Base-by-base conservation (phyloP, 2,329 filamentous ascomycete genomes). In the Mycocentrospora acerina region DNA sequence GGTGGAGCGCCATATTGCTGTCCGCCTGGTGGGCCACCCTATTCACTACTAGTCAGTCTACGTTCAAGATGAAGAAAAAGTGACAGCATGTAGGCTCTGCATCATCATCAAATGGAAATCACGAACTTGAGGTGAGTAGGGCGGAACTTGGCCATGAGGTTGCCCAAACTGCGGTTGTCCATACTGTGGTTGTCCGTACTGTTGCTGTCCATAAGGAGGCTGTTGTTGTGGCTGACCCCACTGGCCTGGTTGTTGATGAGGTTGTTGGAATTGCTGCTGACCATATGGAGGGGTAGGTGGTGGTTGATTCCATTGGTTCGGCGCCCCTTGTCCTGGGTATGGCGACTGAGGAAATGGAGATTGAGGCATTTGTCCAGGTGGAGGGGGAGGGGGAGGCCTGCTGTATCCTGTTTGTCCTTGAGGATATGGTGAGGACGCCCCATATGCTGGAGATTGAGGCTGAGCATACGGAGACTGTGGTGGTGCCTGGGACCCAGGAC, bases 391-490 rank as follows among this genome's bases (percentile, higher is more conserved):
- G 4, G 62, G 50, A 16, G 63, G 62, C 33, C 62, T 57, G 34
- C 55, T 66, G 47, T 67, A 67, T 14, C 52, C 56, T 2, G 55
- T 51, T 38, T 67, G 61, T 17, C 48, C 55, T 42, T 64, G 61
- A 35, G 62, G 59, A 44, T 67, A 67, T 2, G 69, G 68, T 35
- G 55, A 55, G 7, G 65, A 59, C 37, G 60, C 34, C 26, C 53
- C 62, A 59, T 75, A 76, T 27, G 40, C 56, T 59, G 44, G 66
- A 61, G 35, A 53, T 54, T 34, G 34, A 5, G 60, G 57, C 40
- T 69, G 70, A 28, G 70, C 62, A 39, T 71, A 71, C 32, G 70
- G 66, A 37, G 72, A 71, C 42, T 70, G 67, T 29, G 68, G 66
- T 28, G 64, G 59, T 26, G 64, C 59, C 35, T 57, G 56, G 17